A percentile compares a stretch with the other conserved stretches of the same genome.
These are phyloP conservation scores for Phytophthora cajani DNA, from an alignment of 352 stramenopile genomes.

Conservation along the genomic window DNA sequence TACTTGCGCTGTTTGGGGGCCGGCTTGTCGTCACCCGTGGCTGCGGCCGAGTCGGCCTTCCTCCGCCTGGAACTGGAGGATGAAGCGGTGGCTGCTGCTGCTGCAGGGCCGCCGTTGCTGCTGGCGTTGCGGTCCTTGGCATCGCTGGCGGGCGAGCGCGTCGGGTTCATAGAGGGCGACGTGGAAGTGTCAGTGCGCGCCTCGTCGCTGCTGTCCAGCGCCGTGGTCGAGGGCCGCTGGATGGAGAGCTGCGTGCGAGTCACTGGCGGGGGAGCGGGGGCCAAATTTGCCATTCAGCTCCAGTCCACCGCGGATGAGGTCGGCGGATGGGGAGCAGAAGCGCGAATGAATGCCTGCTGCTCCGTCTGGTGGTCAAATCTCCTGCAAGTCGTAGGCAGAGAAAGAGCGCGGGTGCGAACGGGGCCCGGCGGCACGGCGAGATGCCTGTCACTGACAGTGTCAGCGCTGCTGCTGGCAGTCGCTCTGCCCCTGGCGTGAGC, in stretches of 20 bases:
- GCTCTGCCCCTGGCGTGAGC: not conserved
- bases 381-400: constrained; percentile 19
- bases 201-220: constrained; percentile 49
- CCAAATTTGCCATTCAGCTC: constrained; percentile 46
- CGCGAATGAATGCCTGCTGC: constrained; percentile 22
- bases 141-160: constrained; percentile 27
- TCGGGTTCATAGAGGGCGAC: constrained; percentile 40
- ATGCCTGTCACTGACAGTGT: constrained; percentile 11
- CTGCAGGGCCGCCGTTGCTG: not conserved
- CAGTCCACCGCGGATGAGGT: constrained; percentile 20
- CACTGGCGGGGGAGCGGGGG: constrained; percentile 17
- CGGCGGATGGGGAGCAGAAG: constrained; percentile 35
- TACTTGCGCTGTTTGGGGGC: constrained; percentile 79
- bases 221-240: constrained; percentile 20
- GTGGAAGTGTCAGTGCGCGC: constrained; percentile 42
- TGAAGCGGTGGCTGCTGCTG: not conserved
- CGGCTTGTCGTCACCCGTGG: constrained; percentile 25
- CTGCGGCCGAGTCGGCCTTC: constrained; percentile 19
- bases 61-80: constrained; percentile 23
- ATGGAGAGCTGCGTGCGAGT: constrained; percentile 34
- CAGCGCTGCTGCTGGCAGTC: not conserved
- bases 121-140: constrained; percentile 9
- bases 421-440: not conserved
- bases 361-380: constrained; percentile 38
- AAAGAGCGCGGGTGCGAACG: constrained; percentile 11